Base-by-base conservation (phyloP, 2,329 filamentous ascomycete species). In the Trichoderma sp. region DNA sequence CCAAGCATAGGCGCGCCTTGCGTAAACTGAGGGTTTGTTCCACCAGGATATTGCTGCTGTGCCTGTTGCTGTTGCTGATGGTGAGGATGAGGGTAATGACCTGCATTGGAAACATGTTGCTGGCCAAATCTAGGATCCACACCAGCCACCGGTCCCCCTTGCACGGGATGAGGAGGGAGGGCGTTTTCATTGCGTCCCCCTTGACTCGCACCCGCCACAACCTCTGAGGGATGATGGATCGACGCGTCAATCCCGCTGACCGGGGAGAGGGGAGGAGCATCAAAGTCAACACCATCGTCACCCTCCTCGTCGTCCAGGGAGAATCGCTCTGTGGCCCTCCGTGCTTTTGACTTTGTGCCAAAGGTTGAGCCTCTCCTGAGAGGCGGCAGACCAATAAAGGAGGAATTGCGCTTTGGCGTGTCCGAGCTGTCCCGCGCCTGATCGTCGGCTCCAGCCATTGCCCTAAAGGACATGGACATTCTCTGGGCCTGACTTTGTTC, bases 281-380 rank as follows among this genome's bases (percentile, higher is more conserved):
- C 39, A 25, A 27, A 12, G 27, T 58, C 48, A n/a, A 22, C 39
- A 10, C 27, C 56, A 7, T 81, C 77, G 29, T 78, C 53, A 17
- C 80, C 76, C 29, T 81, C 78, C 27, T 78, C 77, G 32, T 78
- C 76, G 19, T 76, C 74, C 5, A 76, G 68, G 5, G 77, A 74
- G 67, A 77, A 74, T 29, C 73, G 74, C 54, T 76, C 77, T 12
- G 72, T 72, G 9, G 77, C 78, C 67, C 78, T 80, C 65, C 73
- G 76, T 39, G 75, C 75, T 66, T 73, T 76, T 35, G 75, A 71
- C 25, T 71, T 75, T 19, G 84, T 71, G 19, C 83, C 84, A 74
- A 89, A 86, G 4, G 84, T 86, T 17, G 87, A 89, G 15, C 81
- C 83, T 35, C 86, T 81, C 54, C 86, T 82, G 68, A 89, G 87